Percentiles rank a stretch among this genome's conserved stretches.
These are phyloP conservation scores for Isochrysis galbana DNA, from an alignment of 78 protist species.

Conservation along the genomic window DNA sequence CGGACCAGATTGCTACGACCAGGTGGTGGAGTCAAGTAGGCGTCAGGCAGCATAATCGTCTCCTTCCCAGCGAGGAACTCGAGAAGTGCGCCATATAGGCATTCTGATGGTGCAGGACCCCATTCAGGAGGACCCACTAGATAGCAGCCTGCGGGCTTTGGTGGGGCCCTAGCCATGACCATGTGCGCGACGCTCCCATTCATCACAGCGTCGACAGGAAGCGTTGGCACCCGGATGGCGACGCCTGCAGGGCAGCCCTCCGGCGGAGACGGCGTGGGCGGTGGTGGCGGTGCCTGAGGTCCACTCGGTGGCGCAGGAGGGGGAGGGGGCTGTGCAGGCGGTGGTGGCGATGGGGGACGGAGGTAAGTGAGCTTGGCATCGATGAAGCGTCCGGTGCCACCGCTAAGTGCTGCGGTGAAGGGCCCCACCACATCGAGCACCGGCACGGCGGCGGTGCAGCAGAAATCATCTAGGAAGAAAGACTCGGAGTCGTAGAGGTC, in stretches of 20 bases:
- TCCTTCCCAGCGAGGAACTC: neutral
- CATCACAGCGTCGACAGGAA: too few relatives aligned
- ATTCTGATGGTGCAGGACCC: neutral
- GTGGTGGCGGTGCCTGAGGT: neutral
- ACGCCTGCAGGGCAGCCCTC: neutral
- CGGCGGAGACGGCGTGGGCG: neutral
- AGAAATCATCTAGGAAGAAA: neutral
- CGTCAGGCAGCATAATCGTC: neutral
- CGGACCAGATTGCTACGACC: too few relatives aligned
- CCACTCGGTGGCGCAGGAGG: neutral
- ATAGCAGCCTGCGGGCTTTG: too few relatives aligned
- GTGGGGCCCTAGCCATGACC: too few relatives aligned
- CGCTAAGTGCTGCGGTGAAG: neutral
- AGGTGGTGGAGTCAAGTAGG: too few relatives aligned
- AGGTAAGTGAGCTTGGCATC: neutral
- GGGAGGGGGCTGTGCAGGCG: neutral
- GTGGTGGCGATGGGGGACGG: neutral
- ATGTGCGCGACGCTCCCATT: too few relatives aligned
- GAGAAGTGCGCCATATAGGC: neutral
- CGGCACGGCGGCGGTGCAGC: neutral
- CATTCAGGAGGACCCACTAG: neutral
- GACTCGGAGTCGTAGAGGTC: neutral
- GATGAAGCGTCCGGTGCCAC: neutral
- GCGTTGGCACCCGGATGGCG: neutral
- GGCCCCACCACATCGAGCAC: neutral